Base-by-base conservation (phyloP, 169 alveolate genomes). In the Babesia gibsoni region DNA sequence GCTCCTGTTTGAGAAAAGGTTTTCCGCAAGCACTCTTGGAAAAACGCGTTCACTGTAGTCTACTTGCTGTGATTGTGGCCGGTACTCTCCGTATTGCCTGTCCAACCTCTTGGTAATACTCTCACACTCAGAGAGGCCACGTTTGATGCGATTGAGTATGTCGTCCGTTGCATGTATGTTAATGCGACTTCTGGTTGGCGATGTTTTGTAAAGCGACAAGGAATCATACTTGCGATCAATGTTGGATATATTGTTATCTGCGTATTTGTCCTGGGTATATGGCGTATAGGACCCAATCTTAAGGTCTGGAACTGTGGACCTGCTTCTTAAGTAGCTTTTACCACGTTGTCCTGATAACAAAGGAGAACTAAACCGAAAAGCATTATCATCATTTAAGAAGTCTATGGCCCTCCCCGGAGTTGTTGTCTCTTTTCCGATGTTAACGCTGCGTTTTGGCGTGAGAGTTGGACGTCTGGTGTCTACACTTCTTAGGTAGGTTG, bases 151-250 rank as follows among this genome's bases (percentile, higher is more conserved):
- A 61, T 61, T 61, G 33, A 61, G 72, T 43, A 61, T 61, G 52
- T 61, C 72, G 32, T 61, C 72, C n/a, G 72, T 61, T 18, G 72
- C 72, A 30, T 61, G 72, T 41, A 61, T 61, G 72, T 61, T 61
- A 1, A 61, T 61, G 30, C 72, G 39, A 3, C 35, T 10, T 36
- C 29, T 42, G n/a, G 8, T 16, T 16, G 46, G 72, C 25, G 72
- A 29, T 0, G 27, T 61, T 30, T n/a, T n/a, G 0, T 61, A 36
- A 3, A 29, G 8, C 7, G 42, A 45, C 29, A 46, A 12, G 10
- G 32, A 23, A 9, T 58, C 68, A 20, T 1, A 16, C 27, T 41
- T 4, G 16, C 59, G 39, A 4, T 27, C 72, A 12, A 35, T n/a
- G 12, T 58, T 22, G 59, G 20, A 8, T 23, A 36, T 14, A 1